Conservation (phyloP, 2,329 filamentous ascomycete genomes). For the Colletotrichum siamense region DNA sequence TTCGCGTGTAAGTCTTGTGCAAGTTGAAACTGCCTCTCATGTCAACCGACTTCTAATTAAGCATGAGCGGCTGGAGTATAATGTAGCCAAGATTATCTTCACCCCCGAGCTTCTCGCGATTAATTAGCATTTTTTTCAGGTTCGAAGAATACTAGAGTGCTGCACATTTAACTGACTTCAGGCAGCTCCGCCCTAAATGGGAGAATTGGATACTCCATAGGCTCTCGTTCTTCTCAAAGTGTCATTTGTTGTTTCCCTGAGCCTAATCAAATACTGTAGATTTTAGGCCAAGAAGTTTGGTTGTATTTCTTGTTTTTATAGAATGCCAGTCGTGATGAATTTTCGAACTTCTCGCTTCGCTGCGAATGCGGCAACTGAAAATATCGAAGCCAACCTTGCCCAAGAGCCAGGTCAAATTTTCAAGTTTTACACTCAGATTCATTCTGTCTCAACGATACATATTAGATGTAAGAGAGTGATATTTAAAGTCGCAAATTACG, state of each 20-base stretch:
- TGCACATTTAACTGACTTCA: not conserved
- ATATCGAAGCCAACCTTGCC: not conserved
- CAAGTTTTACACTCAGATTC: not conserved
- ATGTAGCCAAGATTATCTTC: not conserved
- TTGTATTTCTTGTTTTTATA: not conserved
- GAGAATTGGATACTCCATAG: not conserved
- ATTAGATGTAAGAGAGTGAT: not conserved
- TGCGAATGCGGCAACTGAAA: not conserved
- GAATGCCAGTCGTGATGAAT: not conserved
- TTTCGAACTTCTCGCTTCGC: not conserved
- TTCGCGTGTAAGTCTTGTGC: not conserved
- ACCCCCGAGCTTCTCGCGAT: not conserved
- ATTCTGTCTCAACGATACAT: not conserved
- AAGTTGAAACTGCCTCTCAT: not conserved
- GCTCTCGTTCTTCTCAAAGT: not conserved
- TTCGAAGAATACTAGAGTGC: not conserved
- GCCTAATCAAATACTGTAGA: not conserved
- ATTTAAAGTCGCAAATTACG: not conserved
- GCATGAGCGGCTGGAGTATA: not conserved
- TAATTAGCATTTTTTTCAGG: not conserved
- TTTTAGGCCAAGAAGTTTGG: not conserved
- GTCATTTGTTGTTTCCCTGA: not conserved
- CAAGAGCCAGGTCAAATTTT: not conserved
- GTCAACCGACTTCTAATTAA: not conserved
- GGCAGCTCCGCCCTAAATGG: not conserved